These are phyloP conservation scores for Dacryopinax primogenitus DNA, from an alignment of 768 basidiomycete species.

Conservation along the genomic window DNA sequence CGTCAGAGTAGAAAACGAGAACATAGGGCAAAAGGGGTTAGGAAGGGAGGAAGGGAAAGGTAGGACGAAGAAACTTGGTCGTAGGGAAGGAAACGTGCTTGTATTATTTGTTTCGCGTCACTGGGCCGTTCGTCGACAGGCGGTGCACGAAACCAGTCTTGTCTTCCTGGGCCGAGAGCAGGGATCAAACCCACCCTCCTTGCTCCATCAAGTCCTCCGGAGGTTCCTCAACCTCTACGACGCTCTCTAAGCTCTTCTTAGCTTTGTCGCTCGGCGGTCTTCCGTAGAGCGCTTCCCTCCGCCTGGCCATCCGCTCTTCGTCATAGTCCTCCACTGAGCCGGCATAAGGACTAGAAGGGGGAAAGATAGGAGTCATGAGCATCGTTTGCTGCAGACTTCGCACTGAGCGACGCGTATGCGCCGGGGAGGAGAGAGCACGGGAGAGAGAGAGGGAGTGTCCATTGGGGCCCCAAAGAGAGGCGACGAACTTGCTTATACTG, in stretches of 20 bases:
- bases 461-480: conserved; percentile 42
- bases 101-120: too few species aligned
- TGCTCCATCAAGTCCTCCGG: background rate
- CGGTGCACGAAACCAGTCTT: too few species aligned
- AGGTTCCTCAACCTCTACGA: background rate
- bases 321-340: background rate
- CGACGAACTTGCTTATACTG: conserved; percentile 47
- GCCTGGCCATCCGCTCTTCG: background rate
- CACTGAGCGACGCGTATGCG: background rate
- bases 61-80: too few species aligned
- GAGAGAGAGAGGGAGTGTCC: too few species aligned
- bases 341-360: background rate
- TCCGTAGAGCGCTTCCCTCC: background rate
- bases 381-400: background rate
- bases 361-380: conserved; percentile 1
- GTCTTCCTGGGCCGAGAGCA: background rate
- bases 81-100: too few species aligned
- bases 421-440: conserved; percentile 4
- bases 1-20: too few species aligned
- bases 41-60: too few species aligned
- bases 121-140: too few species aligned
- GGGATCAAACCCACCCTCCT: background rate
- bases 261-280: conserved; percentile 3
- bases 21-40: too few species aligned
- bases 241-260: background rate